Evolutionary conservation across 2,329 filamentous ascomycete genomes (phyloP).

Genomic region (Falciphora oryzae): DNA sequence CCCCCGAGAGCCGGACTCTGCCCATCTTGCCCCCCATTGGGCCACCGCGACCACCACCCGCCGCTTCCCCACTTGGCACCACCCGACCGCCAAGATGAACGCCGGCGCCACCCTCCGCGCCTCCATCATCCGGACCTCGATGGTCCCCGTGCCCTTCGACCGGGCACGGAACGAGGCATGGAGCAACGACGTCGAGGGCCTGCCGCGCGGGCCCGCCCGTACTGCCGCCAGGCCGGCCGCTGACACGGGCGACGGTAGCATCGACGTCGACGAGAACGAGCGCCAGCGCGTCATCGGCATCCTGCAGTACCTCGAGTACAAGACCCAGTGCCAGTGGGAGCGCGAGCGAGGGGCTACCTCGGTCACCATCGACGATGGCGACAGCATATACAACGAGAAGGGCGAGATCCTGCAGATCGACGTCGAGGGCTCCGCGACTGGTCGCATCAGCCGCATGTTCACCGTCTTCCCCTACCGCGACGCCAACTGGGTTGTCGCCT

Average conservation of each 20-base stretch:
- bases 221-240: not conserved
- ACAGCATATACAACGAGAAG: slow-evolving; percentile 10
- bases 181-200: slow-evolving; percentile 5
- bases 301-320: slow-evolving; percentile 8
- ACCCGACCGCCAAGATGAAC: slow-evolving; percentile 3
- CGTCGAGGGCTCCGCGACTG: not conserved
- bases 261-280: slow-evolving; percentile 2
- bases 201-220: not conserved
- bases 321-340: slow-evolving; percentile 6
- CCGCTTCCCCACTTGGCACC: not conserved
- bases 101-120: slow-evolving; percentile 6
- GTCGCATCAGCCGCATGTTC: slow-evolving; percentile 13
- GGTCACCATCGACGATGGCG: not conserved
- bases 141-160: slow-evolving; percentile 2
- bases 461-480: slow-evolving; percentile 15
- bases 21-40: not conserved
- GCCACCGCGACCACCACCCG: not conserved
- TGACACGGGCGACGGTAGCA: not conserved
- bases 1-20: not conserved
- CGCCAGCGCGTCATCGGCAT: slow-evolving; percentile 4
- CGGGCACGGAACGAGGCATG: not conserved
- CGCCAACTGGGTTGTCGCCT: slow-evolving; percentile 13
- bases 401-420: slow-evolving; percentile 2
- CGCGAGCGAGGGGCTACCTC: not conserved
- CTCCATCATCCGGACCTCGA: slow-evolving; percentile 8